phyloP scores from a whole-genome alignment of 2,329 filamentous ascomycete genomes.

The Colletotrichum tabaci region DNA sequence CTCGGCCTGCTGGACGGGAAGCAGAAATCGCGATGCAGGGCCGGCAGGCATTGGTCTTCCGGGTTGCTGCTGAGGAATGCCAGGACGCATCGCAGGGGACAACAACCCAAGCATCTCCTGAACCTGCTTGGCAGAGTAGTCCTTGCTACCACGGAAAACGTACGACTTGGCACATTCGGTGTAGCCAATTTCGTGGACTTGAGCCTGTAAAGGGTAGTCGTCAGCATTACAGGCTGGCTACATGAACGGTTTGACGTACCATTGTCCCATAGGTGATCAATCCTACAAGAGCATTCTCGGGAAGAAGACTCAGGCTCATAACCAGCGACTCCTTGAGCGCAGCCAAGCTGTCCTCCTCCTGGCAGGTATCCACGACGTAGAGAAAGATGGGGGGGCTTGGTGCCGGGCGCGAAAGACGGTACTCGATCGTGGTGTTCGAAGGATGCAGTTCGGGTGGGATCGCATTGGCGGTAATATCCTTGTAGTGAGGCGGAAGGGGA shows the following conservation, averaged over 20 bases:
- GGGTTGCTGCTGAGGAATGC: conserved; percentile 79
- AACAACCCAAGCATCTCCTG: conserved; percentile 97
- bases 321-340: conserved; percentile 89
- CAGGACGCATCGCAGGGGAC: conserved; percentile 80
- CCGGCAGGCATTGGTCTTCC: conserved; percentile 84
- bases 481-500: conserved; percentile 87
- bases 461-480: conserved; percentile 87
- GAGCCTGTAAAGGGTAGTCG: conserved; percentile 69
- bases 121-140: conserved; percentile 98
- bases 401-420: conserved; percentile 84
- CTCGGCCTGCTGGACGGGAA: conserved; percentile 95
- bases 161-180: conserved; percentile 99
- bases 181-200: conserved; percentile 98
- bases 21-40: conserved; percentile 88
- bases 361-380: conserved; percentile 90
- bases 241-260: conserved; percentile 64
- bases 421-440: conserved; percentile 90
- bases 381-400: conserved; percentile 89
- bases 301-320: conserved; percentile 86
- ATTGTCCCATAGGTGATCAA: conserved; percentile 94
- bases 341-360: conserved; percentile 88
- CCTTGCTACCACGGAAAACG: conserved; percentile 97
- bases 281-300: conserved; percentile 85
- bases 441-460: conserved; percentile 89
- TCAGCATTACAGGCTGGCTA: not conserved